Base-by-base conservation (phyloP, 805 yeast genomes). In the Jamesozyma spencerorum region DNA sequence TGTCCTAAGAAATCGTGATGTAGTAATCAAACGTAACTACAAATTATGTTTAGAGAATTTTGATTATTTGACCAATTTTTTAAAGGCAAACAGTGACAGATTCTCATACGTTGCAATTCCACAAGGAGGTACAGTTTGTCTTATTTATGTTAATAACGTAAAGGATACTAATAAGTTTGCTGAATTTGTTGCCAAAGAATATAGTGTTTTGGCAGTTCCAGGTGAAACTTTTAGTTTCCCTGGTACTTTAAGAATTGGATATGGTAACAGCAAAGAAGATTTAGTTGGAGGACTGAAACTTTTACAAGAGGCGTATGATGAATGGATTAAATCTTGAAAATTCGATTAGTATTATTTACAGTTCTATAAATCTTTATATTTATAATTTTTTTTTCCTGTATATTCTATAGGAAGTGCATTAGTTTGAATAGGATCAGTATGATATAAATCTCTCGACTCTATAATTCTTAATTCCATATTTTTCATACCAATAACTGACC, bases 401-500 rank as follows among this genome's bases (percentile, higher is more conserved):
- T 36, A 19, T 2, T 35, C 32, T 12, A 39, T 22, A 20, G 42
- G 42, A 1, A 28, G 13, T 2, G 8, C 6, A 3, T 14, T 24
- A 5, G 22, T 34, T 12, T 13, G 5, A 2, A 29, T 13, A 5
- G 40, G 37, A 2, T 18, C 22, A 14, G 42, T 36, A n/a, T 44
- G 49, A 36, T 49, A 66, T 7, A 48, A 36, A 34, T 74, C 71
- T 41, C 73, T 65, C 15, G 82, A 72, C 48, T 79, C 81, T 5
- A 86, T 67, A 14, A 86, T 69, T 34, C 79, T 69, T 39, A 86
- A 66, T 58, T 86, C 96, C 54, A 81, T 79, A 44, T 74, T 74
- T 51, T 77, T 76, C 90, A 86, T 74, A 20, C 64, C 64, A 2
- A 71, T 63, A 40, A 77, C 78, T 24, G 54, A 67, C 34, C 62